Conservation (phyloP, 768 basidiomycete species). For the Xerocomellus amylosporus region DNA sequence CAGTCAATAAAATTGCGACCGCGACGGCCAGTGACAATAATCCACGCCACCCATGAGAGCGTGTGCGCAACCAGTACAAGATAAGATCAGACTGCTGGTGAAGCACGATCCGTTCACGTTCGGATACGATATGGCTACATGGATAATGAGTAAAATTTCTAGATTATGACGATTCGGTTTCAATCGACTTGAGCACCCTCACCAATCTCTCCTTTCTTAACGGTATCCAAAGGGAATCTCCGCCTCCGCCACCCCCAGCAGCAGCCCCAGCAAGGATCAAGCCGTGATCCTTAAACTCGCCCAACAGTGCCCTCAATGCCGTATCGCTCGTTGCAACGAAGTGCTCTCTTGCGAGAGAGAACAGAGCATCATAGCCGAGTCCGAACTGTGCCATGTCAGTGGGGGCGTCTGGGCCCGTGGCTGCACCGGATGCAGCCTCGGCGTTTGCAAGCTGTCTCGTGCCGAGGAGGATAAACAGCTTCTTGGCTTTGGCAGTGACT, state of each 20-base stretch:
- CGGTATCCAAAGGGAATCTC: slow-evolving; percentile 80
- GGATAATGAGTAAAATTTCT: neutral
- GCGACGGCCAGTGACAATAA: neutral
- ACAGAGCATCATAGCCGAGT: slow-evolving; percentile 64
- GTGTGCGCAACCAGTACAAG: neutral
- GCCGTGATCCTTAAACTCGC: slow-evolving; percentile 90
- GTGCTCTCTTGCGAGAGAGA: slow-evolving; percentile 70
- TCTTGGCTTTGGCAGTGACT: slow-evolving; percentile 84
- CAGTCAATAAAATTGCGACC: neutral
- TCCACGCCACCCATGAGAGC: neutral
- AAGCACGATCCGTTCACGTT: neutral
- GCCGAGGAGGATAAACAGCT: slow-evolving; percentile 73
- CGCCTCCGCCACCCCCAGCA: slow-evolving; percentile 44
- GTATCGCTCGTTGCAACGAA: slow-evolving; percentile 91
- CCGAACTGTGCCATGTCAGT: slow-evolving; percentile 46
- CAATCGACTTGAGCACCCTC: slow-evolving; percentile 39
- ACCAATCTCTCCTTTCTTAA: slow-evolving; percentile 71
- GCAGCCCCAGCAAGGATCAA: slow-evolving; percentile 57
- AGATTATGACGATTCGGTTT: slow-evolving; percentile 18
- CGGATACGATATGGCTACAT: neutral
- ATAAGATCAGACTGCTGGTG: neutral
- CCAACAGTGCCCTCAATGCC: slow-evolving; percentile 73
- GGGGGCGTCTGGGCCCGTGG: slow-evolving; percentile 2
- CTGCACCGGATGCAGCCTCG: slow-evolving; percentile 18
- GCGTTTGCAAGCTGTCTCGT: slow-evolving; percentile 64